Conservation (phyloP, 2,329 filamentous ascomycete genomes). For the Fragosphaeria purpurea region DNA sequence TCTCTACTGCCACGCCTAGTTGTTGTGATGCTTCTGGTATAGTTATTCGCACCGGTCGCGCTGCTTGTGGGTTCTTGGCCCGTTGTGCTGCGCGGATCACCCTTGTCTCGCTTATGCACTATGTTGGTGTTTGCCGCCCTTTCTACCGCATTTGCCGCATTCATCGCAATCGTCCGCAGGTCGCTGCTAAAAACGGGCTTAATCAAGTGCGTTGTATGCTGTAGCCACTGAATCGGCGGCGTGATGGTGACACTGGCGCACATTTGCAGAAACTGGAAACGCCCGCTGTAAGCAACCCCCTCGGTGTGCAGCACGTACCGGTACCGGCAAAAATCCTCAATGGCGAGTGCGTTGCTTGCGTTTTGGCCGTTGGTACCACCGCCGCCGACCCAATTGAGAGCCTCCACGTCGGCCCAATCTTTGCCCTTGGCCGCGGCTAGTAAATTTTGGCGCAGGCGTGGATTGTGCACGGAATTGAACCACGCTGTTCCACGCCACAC, state of each 20-base stretch:
- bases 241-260: conserved; percentile 33
- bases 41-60: not conserved
- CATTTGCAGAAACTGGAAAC: conserved; percentile 35
- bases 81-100: not conserved
- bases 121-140: not conserved
- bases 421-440: conserved; percentile 23
- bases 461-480: conserved; percentile 36
- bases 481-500: conserved; percentile 42
- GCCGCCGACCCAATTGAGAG: conserved; percentile 24
- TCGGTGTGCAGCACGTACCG: conserved; percentile 39
- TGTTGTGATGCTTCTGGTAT: not conserved
- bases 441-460: conserved; percentile 31
- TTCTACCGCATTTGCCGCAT: too few species aligned
- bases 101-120: not conserved
- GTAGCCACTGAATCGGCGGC: conserved; percentile 33
- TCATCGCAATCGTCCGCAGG: not conserved
- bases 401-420: conserved; percentile 38
- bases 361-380: conserved; percentile 14
- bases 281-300: conserved; percentile 37
- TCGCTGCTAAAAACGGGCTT: conserved; percentile 25
- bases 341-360: conserved; percentile 33
- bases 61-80: not conserved
- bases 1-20: too few species aligned
- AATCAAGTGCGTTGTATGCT: conserved; percentile 34
- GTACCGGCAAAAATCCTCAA: conserved; percentile 40